phyloP scores from a whole-genome alignment of 75 land plant genomes.

The Selaginella tamariscina region DNA sequence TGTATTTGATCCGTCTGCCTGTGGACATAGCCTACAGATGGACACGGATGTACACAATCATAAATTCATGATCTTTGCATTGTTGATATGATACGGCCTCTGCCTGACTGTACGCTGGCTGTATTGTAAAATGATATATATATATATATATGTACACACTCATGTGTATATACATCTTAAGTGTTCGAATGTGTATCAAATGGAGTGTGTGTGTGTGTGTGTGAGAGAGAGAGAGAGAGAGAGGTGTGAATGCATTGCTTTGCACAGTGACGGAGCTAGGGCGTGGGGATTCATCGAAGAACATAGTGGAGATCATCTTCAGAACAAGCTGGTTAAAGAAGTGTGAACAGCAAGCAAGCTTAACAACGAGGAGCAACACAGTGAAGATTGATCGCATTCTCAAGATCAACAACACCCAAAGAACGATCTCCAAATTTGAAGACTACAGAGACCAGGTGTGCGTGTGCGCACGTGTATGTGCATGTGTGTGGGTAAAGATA shows the following conservation, averaged over 20 bases:
- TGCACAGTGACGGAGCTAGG: slow-evolving; percentile 62
- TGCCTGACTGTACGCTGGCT: not conserved
- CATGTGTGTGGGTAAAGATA: no score
- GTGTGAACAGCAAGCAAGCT: slow-evolving; percentile 13
- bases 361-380: no score
- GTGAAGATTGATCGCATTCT: slow-evolving; percentile 56
- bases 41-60: no score
- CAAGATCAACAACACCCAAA: slow-evolving; percentile 73
- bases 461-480: no score
- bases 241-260: no score
- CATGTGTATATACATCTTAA: not conserved
- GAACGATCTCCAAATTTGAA: slow-evolving; percentile 59
- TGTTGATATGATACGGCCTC: not conserved
- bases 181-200: not conserved
- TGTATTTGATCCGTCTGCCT: no score
- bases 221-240: no score
- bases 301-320: slow-evolving; percentile 86
- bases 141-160: not conserved
- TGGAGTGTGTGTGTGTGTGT: no score
- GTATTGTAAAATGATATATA: not conserved
- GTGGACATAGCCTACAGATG: no score
- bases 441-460: slow-evolving; percentile 62
- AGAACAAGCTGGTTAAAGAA: slow-evolving; percentile 68
- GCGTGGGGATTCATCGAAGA: slow-evolving; percentile 80
- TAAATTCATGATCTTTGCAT: not conserved